Evolutionary conservation across 192 early-diverging fungal species (phyloP).

Genomic region (Physocladia obscura): DNA sequence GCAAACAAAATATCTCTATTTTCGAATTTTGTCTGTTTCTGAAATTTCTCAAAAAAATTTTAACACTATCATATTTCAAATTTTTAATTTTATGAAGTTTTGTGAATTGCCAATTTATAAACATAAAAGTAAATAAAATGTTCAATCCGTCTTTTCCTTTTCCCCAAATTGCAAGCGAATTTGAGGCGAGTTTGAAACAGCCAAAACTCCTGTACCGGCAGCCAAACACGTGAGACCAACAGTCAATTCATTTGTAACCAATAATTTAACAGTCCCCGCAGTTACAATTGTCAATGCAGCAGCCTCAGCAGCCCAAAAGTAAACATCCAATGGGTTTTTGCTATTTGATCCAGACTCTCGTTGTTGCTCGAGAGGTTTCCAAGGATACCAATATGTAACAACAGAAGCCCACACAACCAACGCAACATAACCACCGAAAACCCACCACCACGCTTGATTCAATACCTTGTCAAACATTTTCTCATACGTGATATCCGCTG

Average conservation of each 20-base stretch:
- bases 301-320: constrained; percentile 9
- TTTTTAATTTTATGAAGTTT: too few relatives aligned
- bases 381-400: constrained; percentile 12
- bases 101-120: too few relatives aligned
- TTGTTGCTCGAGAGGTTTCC: constrained; percentile 15
- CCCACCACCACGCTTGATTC: constrained; percentile 5
- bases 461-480: constrained; percentile 15
- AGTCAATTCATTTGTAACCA: background rate
- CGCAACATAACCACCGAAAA: background rate
- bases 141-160: background rate
- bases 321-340: background rate
- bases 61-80: too few relatives aligned
- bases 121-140: background rate
- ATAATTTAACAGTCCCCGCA: background rate
- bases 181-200: background rate
- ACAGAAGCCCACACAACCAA: background rate
- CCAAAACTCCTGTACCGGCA: background rate
- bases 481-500: background rate
- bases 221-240: background rate
- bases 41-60: too few relatives aligned
- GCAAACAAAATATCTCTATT: too few relatives aligned
- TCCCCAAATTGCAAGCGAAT: background rate
- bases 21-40: too few relatives aligned
- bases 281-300: background rate
- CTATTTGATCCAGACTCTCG: background rate